phyloP scores from a whole-genome alignment of 192 early-diverging fungal species.

The Lunasporangiospora selenospora region DNA sequence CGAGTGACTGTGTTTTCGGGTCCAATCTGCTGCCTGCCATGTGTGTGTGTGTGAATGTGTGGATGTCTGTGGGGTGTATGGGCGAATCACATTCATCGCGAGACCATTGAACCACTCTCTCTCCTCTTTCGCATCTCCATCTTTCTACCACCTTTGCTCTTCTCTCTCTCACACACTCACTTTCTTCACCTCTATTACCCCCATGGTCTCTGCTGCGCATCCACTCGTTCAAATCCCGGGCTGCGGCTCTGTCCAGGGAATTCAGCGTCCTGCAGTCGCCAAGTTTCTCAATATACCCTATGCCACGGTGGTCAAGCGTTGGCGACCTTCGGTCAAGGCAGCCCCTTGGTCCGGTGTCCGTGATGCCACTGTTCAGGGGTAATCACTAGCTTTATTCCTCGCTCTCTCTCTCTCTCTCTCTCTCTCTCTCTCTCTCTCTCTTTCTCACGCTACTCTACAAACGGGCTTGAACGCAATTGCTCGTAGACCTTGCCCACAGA shows the following conservation, averaged over 20 bases:
- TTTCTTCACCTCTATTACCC: background rate
- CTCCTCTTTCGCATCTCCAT: background rate
- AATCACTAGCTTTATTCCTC: background rate
- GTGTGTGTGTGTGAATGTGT: too few relatives aligned
- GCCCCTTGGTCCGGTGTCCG: conserved; percentile 27
- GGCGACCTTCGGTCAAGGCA: conserved; percentile 28
- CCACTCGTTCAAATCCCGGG: background rate
- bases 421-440: background rate
- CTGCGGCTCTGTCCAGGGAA: background rate
- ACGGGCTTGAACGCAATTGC: too few relatives aligned
- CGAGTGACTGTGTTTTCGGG: too few relatives aligned
- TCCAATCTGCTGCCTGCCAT: too few relatives aligned
- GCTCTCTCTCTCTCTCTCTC: background rate
- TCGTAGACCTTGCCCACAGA: too few relatives aligned
- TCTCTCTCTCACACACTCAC: background rate
- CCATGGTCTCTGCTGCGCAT: background rate
- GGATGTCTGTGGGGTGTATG: too few relatives aligned
- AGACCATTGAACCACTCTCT: too few relatives aligned
- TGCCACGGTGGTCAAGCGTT: conserved; percentile 39
- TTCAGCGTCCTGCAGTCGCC: conserved; percentile 1
- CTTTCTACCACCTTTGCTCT: background rate
- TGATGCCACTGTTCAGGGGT: conserved; percentile 31
- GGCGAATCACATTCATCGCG: too few relatives aligned
- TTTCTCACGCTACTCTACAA: too few relatives aligned
- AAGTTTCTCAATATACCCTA: conserved; percentile 45